phyloP scores from a whole-genome alignment of 2,329 filamentous ascomycete species.

The Mycogone perniciosa region DNA sequence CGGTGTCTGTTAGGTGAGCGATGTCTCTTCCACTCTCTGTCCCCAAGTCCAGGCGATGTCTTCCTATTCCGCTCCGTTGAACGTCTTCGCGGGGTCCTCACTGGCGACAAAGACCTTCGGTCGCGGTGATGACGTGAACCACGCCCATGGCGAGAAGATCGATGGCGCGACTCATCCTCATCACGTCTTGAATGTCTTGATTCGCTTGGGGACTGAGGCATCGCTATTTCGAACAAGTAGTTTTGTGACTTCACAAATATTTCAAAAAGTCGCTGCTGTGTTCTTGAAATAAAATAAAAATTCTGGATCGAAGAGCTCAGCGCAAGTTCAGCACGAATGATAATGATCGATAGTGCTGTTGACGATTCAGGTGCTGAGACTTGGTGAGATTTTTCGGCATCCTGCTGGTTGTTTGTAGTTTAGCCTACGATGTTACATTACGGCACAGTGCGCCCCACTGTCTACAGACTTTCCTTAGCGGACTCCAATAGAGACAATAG shows the following conservation, averaged over 20 bases:
- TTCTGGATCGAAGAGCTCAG: no score
- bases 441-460: not conserved
- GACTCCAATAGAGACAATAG: not conserved
- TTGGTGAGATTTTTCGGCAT: not conserved
- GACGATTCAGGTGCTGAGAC: not conserved
- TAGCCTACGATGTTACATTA: not conserved
- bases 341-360: no score
- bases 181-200: conserved; percentile 8
- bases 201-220: conserved; percentile 5
- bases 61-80: conserved; percentile 12
- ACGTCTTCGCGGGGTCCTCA: conserved; percentile 1
- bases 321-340: no score
- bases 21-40: conserved; percentile 17
- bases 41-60: not conserved
- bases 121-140: conserved; percentile 2
- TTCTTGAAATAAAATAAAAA: no score
- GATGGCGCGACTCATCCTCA: conserved; percentile 3
- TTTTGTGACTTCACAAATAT: not conserved
- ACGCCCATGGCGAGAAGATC: conserved; percentile 1
- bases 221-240: not conserved
- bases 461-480: not conserved
- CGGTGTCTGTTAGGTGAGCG: conserved; percentile 21
- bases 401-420: not conserved
- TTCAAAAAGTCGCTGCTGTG: no score
- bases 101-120: conserved; percentile 6